A percentile compares a stretch with the other conserved stretches of the same genome.
These are phyloP conservation scores for Ogataea nitratoaversa DNA, from an alignment of 805 yeast species.

Conservation along the genomic window DNA sequence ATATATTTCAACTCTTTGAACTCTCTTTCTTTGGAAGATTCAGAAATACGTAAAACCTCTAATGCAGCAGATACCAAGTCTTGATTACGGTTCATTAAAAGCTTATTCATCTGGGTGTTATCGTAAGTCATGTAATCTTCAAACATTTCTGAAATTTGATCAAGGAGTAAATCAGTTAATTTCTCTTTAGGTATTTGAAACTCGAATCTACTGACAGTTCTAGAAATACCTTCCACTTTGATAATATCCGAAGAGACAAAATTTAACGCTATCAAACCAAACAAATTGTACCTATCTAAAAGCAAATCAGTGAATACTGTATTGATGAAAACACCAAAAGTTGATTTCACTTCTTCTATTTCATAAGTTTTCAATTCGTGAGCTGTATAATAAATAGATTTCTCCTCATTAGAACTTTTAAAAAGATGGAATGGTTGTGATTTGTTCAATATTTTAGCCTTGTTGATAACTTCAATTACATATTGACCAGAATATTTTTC, in stretches of 20 bases:
- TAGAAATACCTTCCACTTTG: conserved; percentile 25
- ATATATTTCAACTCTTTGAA: conserved; percentile 5
- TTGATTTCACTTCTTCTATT: conserved; percentile 55
- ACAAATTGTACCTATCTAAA: conserved; percentile 30
- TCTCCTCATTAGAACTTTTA: conserved; percentile 33
- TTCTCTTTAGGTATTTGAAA: conserved; percentile 28
- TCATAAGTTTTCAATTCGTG: conserved; percentile 54
- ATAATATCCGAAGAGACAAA: conserved; percentile 17
- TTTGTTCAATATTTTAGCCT: conserved; percentile 71
- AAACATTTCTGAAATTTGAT: conserved; percentile 35
- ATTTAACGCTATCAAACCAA: conserved; percentile 23
- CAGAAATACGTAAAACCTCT: conserved; percentile 9
- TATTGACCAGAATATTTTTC: conserved; percentile 29
- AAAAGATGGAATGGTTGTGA: conserved; percentile 85
- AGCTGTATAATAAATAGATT: conserved; percentile 58
- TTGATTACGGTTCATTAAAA: conserved; percentile 29
- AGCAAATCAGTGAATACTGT: conserved; percentile 36
- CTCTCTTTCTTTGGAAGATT: conserved; percentile 5
- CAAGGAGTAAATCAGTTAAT: conserved; percentile 34
- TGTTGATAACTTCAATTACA: conserved; percentile 55
- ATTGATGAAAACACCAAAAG: conserved; percentile 65
- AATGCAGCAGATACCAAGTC: conserved; percentile 14
- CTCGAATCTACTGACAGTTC: conserved; percentile 17
- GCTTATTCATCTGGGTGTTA: conserved; percentile 27
- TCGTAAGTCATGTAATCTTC: conserved; percentile 32